Evolutionary conservation across 208 protist genomes (phyloP).

Genomic region (Trypanosoma platydactyli): DNA sequence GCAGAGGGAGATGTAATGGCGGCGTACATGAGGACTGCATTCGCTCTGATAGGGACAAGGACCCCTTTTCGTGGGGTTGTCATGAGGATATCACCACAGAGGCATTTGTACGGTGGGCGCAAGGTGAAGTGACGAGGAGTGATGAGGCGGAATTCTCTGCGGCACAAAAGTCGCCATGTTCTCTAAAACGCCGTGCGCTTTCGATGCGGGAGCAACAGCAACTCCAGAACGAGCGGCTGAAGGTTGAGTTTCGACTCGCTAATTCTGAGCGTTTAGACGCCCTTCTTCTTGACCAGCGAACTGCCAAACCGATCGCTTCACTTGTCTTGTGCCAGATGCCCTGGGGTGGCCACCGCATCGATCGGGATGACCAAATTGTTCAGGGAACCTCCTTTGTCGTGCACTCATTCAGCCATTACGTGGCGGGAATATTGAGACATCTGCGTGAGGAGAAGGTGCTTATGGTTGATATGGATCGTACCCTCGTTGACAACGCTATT

Average conservation of each 20-base stretch:
- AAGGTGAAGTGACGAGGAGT: conserved; percentile 34
- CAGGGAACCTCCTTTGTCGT: conserved; percentile 49
- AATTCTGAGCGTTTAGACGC: conserved; percentile 58
- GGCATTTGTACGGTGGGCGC: conserved; percentile 50
- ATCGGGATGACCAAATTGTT: conserved; percentile 18
- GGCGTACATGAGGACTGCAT: conserved; percentile 7
- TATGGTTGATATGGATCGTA: conserved; percentile 86
- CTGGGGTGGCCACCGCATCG: not conserved
- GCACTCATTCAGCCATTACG: conserved; percentile 53
- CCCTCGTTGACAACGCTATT: conserved; percentile 81
- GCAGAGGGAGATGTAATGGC: conserved; percentile 8
- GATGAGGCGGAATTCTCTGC: not conserved
- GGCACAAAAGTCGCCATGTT: not conserved
- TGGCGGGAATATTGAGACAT: conserved; percentile 56
- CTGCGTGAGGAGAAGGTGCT: conserved; percentile 62
- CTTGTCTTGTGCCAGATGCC: conserved; percentile 35
- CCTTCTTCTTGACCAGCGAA: conserved; percentile 53
- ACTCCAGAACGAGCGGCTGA: conserved; percentile 59
- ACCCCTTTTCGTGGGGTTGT: conserved; percentile 35
- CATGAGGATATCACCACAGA: conserved; percentile 47
- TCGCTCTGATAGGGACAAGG: conserved; percentile 24
- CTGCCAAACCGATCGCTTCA: conserved; percentile 56
- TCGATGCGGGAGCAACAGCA: conserved; percentile 44
- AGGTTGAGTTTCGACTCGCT: conserved; percentile 64
- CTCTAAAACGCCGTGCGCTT: conserved; percentile 25